A percentile compares a stretch with the other conserved stretches of the same genome.
Conservation (phyloP, 2,329 filamentous ascomycete genomes). For the Neophaeococcomyces mojaviensis region DNA sequence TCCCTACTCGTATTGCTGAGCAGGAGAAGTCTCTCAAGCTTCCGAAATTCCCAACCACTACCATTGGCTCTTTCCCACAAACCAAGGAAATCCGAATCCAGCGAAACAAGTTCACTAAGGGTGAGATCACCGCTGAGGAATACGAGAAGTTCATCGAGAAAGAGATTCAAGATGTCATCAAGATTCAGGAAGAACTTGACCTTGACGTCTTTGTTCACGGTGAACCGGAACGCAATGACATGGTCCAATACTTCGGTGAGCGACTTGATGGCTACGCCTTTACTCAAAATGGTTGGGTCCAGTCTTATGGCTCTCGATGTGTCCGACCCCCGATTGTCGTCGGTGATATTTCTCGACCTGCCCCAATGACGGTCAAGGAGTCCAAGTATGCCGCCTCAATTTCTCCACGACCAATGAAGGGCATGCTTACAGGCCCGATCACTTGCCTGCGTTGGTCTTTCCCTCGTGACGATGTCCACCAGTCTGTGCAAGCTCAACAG, state of each 20-base stretch:
- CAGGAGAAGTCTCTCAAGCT: conserved; percentile 91
- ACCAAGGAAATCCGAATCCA: conserved; percentile 96
- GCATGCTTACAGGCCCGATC: conserved; percentile 98
- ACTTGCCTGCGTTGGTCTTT: conserved; percentile 99
- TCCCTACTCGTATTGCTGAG: conserved; percentile 73
- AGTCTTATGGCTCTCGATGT: conserved; percentile 96
- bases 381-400: conserved; percentile 96
- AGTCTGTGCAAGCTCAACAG: conserved; percentile 98
- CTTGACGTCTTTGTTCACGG: conserved; percentile 97
- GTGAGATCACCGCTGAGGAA: conserved; percentile 81
- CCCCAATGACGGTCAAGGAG: conserved; percentile 99
- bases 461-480: conserved; percentile 98
- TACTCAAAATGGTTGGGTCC: conserved; percentile 98
- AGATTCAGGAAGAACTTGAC: conserved; percentile 96
- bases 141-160: conserved; percentile 99
- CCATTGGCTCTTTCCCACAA: conserved; percentile 98
- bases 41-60: conserved; percentile 96
- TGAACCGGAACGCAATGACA: conserved; percentile 99
- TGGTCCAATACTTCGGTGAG: conserved; percentile 99
- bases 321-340: conserved; percentile 98
- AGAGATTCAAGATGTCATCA: conserved; percentile 91
- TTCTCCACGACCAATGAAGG: conserved; percentile 99
- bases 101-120: conserved; percentile 98
- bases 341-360: conserved; percentile 93
- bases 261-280: conserved; percentile 94